phyloP scores from a whole-genome alignment of 495 filamentous ascomycete genomes.

The Talaromyces proteolyticus region DNA sequence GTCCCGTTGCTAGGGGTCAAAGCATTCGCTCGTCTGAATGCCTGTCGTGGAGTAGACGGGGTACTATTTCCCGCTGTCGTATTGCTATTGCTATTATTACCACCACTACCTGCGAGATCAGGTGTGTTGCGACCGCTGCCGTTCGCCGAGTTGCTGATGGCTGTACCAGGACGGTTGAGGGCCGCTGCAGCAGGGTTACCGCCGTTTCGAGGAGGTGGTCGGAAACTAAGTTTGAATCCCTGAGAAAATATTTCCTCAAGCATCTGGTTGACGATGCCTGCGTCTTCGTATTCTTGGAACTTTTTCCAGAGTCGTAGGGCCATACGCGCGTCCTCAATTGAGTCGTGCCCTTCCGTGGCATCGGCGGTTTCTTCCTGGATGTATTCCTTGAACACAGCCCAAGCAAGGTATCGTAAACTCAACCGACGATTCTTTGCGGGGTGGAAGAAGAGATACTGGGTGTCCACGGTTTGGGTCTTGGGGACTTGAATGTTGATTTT shows the following conservation, averaged over 20 bases:
- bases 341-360: slow-evolving; percentile 62
- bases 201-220: slow-evolving; percentile 56
- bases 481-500: slow-evolving; percentile 97
- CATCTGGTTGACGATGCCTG: slow-evolving; percentile 67
- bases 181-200: slow-evolving; percentile 12
- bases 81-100: slow-evolving; percentile 6
- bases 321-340: slow-evolving; percentile 86
- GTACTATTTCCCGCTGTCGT: slow-evolving; percentile 20
- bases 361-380: slow-evolving; percentile 72
- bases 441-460: slow-evolving; percentile 77
- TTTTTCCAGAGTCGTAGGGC: slow-evolving; percentile 87
- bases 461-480: slow-evolving; percentile 86
- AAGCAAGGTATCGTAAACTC: slow-evolving; percentile 81
- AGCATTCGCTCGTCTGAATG: slow-evolving; percentile 39
- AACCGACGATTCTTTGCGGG: slow-evolving; percentile 64
- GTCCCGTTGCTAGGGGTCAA: slow-evolving; percentile 41
- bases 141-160: slow-evolving; percentile 33
- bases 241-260: slow-evolving; percentile 76
- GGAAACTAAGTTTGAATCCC: slow-evolving; percentile 66
- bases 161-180: slow-evolving; percentile 39
- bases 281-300: slow-evolving; percentile 81
- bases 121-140: slow-evolving; percentile 39
- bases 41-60: slow-evolving; percentile 37
- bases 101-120: slow-evolving; percentile 13
- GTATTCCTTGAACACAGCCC: slow-evolving; percentile 79